Conservation (phyloP, 1,139 yeast species). For the Sugiyamaella sp. region DNA sequence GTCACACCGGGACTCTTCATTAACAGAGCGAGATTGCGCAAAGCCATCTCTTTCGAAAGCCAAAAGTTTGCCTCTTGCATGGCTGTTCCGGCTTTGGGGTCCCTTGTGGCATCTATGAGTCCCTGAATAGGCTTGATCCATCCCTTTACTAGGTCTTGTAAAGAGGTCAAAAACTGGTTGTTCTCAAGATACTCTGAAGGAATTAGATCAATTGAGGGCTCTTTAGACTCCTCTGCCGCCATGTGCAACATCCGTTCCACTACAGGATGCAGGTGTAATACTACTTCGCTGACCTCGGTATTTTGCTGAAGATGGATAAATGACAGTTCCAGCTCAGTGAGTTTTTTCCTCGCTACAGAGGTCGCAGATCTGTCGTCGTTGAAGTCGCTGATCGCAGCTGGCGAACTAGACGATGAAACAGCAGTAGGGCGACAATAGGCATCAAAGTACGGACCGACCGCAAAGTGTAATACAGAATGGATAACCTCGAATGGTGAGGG, state of each 20-base stretch:
- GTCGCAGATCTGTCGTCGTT: slow-evolving; percentile 29
- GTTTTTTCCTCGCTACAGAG: slow-evolving; percentile 50
- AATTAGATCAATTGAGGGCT: slow-evolving; percentile 40
- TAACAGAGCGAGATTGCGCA: slow-evolving; percentile 61
- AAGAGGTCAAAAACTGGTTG: slow-evolving; percentile 59
- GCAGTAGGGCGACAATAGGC: slow-evolving; percentile 39
- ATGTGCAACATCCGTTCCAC: slow-evolving; percentile 48
- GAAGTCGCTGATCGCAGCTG: not conserved
- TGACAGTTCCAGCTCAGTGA: slow-evolving; percentile 69
- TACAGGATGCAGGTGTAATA: slow-evolving; percentile 55
- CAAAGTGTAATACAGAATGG: slow-evolving; percentile 58
- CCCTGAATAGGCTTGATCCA: slow-evolving; percentile 73
- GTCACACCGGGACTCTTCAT: slow-evolving; percentile 56
- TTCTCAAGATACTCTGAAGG: slow-evolving; percentile 50
- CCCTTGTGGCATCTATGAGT: slow-evolving; percentile 54
- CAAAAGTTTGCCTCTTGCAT: slow-evolving; percentile 78
- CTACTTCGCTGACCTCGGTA: slow-evolving; percentile 68
- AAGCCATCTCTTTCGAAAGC: slow-evolving; percentile 69
- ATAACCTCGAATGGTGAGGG: slow-evolving; percentile 55
- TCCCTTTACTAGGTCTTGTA: slow-evolving; percentile 66
- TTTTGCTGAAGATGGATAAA: slow-evolving; percentile 70
- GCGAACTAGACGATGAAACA: slow-evolving; percentile 21
- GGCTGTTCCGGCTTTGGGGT: slow-evolving; percentile 61
- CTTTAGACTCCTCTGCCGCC: slow-evolving; percentile 32
- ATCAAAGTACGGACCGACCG: slow-evolving; percentile 58